phyloP scores from a whole-genome alignment of 2,329 filamentous ascomycete genomes.

The Cercospora canescens region DNA sequence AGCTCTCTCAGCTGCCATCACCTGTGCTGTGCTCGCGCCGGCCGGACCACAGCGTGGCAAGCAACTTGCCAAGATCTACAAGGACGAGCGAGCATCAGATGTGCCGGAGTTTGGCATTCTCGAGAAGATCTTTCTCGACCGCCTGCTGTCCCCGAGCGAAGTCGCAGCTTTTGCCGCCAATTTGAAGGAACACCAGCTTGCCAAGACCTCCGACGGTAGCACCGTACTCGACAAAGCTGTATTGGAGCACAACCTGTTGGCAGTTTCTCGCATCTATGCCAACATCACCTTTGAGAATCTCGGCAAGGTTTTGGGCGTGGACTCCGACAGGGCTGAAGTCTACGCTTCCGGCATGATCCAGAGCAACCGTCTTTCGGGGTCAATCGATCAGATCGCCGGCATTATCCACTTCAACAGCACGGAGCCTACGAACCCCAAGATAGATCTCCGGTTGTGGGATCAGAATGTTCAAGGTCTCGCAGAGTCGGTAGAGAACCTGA shows the following conservation, averaged over 20 bases:
- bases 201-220: slow-evolving; percentile 82
- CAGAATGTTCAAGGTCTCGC: slow-evolving; percentile 80
- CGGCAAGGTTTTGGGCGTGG: slow-evolving; percentile 73
- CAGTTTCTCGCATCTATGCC: slow-evolving; percentile 63
- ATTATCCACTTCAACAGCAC: slow-evolving; percentile 86
- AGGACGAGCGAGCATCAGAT: slow-evolving; percentile 78
- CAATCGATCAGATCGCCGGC: slow-evolving; percentile 91
- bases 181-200: slow-evolving; percentile 84
- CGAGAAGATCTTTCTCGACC: slow-evolving; percentile 96
- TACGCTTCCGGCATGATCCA: slow-evolving; percentile 96
- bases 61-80: slow-evolving; percentile 81
- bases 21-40: slow-evolving; percentile 88
- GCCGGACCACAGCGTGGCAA: slow-evolving; percentile 83
- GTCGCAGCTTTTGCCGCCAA: slow-evolving; percentile 81
- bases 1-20: slow-evolving; percentile 82
- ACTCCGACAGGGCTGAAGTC: slow-evolving; percentile 79
- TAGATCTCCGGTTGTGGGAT: slow-evolving; percentile 84
- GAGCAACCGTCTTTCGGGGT: slow-evolving; percentile 81
- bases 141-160: slow-evolving; percentile 77
- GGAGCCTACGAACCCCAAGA: slow-evolving; percentile 51
- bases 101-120: slow-evolving; percentile 83
- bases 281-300: slow-evolving; percentile 65
- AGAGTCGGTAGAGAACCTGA: slow-evolving; percentile 86
- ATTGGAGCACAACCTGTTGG: slow-evolving; percentile 92
- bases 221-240: slow-evolving; percentile 93